Conservation (phyloP, 352 stramenopile species). For the Globisporangium alternatum region DNA sequence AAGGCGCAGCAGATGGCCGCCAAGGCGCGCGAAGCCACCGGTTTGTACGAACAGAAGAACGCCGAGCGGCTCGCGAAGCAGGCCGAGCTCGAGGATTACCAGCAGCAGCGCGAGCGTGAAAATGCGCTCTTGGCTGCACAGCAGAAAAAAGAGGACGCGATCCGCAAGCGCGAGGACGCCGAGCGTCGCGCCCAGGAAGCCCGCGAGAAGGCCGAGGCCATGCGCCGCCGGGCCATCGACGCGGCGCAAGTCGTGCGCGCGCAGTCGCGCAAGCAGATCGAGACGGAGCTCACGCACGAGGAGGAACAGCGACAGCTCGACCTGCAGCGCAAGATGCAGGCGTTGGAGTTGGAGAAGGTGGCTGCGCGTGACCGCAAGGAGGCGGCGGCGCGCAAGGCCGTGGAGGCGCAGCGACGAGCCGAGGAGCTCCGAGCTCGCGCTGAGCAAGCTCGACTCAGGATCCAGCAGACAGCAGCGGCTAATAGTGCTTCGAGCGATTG, state of each 20-base stretch:
- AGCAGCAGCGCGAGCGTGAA: conserved; percentile 43
- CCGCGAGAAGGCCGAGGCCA: conserved; percentile 51
- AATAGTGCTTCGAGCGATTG: background rate
- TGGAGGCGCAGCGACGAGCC: conserved; percentile 51
- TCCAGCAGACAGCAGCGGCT: conserved; percentile 16
- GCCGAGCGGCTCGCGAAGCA: conserved; percentile 53
- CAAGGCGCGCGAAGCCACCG: conserved; percentile 59
- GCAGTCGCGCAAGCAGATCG: conserved; percentile 64
- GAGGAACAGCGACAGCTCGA: conserved; percentile 46
- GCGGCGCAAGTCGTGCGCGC: conserved; percentile 63
- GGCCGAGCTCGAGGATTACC: conserved; percentile 38
- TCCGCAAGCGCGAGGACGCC: conserved; percentile 60
- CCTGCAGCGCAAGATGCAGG: conserved; percentile 38
- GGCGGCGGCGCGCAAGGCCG: conserved; percentile 42
- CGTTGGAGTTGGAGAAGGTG: conserved; percentile 50
- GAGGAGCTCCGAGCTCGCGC: conserved; percentile 51
- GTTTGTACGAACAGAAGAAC: conserved; percentile 57
- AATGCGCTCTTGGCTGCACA: conserved; percentile 43
- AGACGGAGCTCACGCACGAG: conserved; percentile 57
- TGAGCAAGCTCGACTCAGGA: conserved; percentile 38
- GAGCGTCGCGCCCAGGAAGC: conserved; percentile 60
- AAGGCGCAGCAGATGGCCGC: conserved; percentile 55
- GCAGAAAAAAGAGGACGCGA: conserved; percentile 59
- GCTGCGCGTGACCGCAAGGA: conserved; percentile 42
- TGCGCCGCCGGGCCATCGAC: conserved; percentile 62